Conservation (phyloP, 176 grass and related monocot genomes). For the Carex kokanica region DNA sequence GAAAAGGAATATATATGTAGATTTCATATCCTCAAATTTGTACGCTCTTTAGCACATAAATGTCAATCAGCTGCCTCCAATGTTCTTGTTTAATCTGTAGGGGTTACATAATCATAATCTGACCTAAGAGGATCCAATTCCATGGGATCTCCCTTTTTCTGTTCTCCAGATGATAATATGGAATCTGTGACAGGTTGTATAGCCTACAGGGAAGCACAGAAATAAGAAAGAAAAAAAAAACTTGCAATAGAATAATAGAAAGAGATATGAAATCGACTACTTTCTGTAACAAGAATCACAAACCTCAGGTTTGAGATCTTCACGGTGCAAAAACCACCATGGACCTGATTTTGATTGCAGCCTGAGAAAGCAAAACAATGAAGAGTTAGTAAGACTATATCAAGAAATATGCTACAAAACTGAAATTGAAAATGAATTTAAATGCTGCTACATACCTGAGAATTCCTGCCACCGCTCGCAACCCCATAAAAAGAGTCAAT, state of each 20-base stretch:
- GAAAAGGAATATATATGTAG: neutral
- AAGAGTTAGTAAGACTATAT: neutral
- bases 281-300: slow-evolving; percentile 7
- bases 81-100: slow-evolving; percentile 6
- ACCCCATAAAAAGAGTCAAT: slow-evolving; percentile 85
- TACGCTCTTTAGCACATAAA: neutral
- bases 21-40: neutral
- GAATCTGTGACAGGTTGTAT: neutral
- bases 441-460: slow-evolving; percentile 48
- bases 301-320: slow-evolving; percentile 48
- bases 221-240: neutral
- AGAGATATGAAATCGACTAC: neutral
- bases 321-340: slow-evolving; percentile 78
- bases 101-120: slow-evolving; percentile 5
- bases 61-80: neutral
- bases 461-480: slow-evolving; percentile 65
- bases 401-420: neutral
- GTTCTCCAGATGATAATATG: neutral
- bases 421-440: neutral
- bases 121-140: neutral
- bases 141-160: neutral
- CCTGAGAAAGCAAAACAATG: slow-evolving; percentile 36
- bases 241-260: neutral
- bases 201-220: neutral
- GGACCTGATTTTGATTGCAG: slow-evolving; percentile 79